Evolutionary conservation across 495 filamentous ascomycete species (phyloP).

Genomic region (Wilcoxina mikolae): DNA sequence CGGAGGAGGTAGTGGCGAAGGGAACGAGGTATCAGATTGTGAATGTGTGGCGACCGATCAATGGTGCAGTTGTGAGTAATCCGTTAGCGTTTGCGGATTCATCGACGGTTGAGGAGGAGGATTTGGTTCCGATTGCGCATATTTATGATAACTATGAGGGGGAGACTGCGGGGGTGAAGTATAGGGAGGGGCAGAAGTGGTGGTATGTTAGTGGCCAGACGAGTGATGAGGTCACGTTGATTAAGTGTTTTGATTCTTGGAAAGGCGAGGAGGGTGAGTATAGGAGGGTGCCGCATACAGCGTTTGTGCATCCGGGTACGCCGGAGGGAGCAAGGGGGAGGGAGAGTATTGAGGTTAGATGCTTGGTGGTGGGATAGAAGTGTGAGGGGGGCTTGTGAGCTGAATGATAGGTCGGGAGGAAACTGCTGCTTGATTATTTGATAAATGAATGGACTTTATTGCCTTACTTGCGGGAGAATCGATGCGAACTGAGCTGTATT

Average conservation of each 20-base stretch:
- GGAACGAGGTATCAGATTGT: slow-evolving; percentile 54
- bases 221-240: slow-evolving; percentile 55
- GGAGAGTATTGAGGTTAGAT: slow-evolving; percentile 80
- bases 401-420: too few species aligned
- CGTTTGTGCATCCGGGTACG: slow-evolving; percentile 61
- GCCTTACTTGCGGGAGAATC: too few species aligned
- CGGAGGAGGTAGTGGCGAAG: slow-evolving; percentile 36
- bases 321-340: slow-evolving; percentile 42
- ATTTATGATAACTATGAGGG: slow-evolving; percentile 58
- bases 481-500: too few species aligned
- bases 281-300: slow-evolving; percentile 62
- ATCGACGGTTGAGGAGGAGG: slow-evolving; percentile 41
- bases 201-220: slow-evolving; percentile 67
- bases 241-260: slow-evolving; percentile 69
- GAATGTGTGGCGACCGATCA: slow-evolving; percentile 76
- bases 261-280: slow-evolving; percentile 38
- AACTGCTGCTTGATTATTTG: too few species aligned
- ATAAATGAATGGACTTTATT: too few species aligned
- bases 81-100: slow-evolving; percentile 61
- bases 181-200: slow-evolving; percentile 49
- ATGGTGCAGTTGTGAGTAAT: slow-evolving; percentile 50
- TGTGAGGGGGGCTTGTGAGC: too few species aligned
- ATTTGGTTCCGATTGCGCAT: slow-evolving; percentile 59
- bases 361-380: slow-evolving; percentile 56
- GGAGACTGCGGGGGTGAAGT: slow-evolving; percentile 58